Conservation (phyloP, 2,329 filamentous ascomycete species). For the Pyrenophora graminea region DNA sequence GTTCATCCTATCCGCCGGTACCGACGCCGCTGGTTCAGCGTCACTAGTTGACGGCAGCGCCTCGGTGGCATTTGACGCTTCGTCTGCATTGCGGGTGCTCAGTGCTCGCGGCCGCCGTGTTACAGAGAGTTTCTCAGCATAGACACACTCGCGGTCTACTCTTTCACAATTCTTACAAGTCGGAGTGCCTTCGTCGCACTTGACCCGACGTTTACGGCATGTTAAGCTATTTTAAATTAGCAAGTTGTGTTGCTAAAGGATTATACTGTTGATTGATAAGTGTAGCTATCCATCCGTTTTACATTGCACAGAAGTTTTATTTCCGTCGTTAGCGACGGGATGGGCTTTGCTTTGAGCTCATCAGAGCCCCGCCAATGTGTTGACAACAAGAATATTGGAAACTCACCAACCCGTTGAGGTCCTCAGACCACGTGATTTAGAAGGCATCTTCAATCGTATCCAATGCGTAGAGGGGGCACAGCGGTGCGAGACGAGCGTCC, state of each 20-base stretch:
- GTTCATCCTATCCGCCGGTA: conserved; percentile 6
- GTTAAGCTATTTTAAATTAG: conserved; percentile 41
- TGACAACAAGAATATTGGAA: background rate
- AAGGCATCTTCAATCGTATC: conserved; percentile 33
- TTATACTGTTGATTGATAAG: no score
- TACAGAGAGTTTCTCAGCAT: conserved; percentile 25
- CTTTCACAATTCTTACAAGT: conserved; percentile 51
- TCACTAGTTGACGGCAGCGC: conserved; percentile 5
- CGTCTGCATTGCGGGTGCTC: conserved; percentile 17
- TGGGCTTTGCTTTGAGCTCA: conserved; percentile 3
- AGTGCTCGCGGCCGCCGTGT: conserved; percentile 15
- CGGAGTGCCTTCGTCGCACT: conserved; percentile 55
- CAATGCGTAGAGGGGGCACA: conserved; percentile 5
- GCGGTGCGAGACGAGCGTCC: conserved; percentile 6
- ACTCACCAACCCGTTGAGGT: conserved; percentile 51
- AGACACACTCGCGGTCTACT: conserved; percentile 49
- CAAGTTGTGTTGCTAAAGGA: background rate
- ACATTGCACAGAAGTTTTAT: no score
- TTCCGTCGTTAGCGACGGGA: no score
- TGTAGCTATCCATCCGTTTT: no score
- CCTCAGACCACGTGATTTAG: conserved; percentile 50
- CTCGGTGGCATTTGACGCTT: conserved; percentile 10
- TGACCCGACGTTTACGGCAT: conserved; percentile 56
- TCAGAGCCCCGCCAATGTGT: background rate
- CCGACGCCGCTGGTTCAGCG: background rate